Evolutionary conservation across 163 green algal genomes (phyloP).

Genomic region (Chlamydomonas reinhardtii): DNA sequence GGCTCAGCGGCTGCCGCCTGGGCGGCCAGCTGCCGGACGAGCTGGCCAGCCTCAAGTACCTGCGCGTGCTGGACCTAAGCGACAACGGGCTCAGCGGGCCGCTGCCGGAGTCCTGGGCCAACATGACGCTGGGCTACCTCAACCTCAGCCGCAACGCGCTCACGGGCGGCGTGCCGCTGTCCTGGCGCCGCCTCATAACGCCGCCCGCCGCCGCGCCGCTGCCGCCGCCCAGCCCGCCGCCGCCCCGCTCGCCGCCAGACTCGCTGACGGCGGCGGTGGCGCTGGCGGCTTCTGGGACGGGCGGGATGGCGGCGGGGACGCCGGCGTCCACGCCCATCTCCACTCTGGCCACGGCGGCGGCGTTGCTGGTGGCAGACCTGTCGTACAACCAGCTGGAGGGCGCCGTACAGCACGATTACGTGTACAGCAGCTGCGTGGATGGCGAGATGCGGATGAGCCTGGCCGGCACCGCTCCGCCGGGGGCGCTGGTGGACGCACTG

Average conservation of each 20-base stretch:
- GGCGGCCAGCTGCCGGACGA: slow-evolving; percentile 1
- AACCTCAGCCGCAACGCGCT: slow-evolving; percentile 57
- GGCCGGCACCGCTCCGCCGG: not conserved
- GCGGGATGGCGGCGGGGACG: too few species aligned
- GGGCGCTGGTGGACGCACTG: not conserved
- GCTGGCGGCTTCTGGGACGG: not conserved
- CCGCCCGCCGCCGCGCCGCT: not conserved
- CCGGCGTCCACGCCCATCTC: too few species aligned
- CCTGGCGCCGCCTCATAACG: slow-evolving; percentile 41
- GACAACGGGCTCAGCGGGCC: slow-evolving; percentile 50
- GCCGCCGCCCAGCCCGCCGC: not conserved
- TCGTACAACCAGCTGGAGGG: slow-evolving; percentile 22
- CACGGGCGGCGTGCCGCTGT: slow-evolving; percentile 38
- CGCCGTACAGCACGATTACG: not conserved
- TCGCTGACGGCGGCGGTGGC: not conserved
- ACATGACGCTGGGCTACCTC: slow-evolving; percentile 51
- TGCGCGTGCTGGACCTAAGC: slow-evolving; percentile 60
- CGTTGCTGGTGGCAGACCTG: slow-evolving; percentile 39
- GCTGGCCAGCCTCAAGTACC: slow-evolving; percentile 34
- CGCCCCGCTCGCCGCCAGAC: not conserved
- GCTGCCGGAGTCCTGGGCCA: slow-evolving; percentile 54
- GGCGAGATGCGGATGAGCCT: slow-evolving; percentile 14
- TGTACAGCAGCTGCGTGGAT: slow-evolving; percentile 14
- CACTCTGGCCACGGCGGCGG: too few species aligned
- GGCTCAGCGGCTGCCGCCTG: slow-evolving; percentile 11